Evolutionary conservation across 257 asterid species (phyloP).

Genomic region (Mentha longifolia): DNA sequence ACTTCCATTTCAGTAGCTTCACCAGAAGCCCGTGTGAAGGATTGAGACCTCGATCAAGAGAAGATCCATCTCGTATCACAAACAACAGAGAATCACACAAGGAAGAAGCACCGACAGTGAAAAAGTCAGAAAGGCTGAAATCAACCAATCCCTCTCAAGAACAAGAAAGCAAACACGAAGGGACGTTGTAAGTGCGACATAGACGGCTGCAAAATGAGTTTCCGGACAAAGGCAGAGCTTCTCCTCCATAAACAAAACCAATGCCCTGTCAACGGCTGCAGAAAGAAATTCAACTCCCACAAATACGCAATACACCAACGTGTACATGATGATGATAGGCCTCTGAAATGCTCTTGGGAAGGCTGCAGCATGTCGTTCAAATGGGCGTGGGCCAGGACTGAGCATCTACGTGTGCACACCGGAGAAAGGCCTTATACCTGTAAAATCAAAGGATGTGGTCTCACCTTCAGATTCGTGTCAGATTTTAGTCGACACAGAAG

Average conservation of each 20-base stretch:
- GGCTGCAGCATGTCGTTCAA: constrained; percentile 87
- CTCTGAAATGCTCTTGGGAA: constrained; percentile 83
- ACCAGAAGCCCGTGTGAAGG: constrained; percentile 92
- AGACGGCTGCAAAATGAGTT: constrained; percentile 72
- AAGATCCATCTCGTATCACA: constrained; percentile 29
- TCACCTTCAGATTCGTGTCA: constrained; percentile 85
- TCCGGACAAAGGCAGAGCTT: constrained; percentile 71
- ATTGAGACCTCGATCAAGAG: constrained; percentile 70
- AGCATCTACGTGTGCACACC: constrained; percentile 84
- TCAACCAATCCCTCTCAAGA: constrained; percentile 30
- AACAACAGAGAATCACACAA: constrained; percentile 32
- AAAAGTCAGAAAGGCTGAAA: constrained; percentile 40
- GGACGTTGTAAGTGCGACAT: constrained; percentile 59
- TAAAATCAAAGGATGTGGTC: constrained; percentile 78
- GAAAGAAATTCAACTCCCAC: constrained; percentile 82
- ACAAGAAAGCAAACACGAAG: constrained; percentile 41
- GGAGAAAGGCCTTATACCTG: constrained; percentile 83
- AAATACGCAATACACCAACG: constrained; percentile 78
- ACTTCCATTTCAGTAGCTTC: constrained; percentile 43
- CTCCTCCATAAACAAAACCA: constrained; percentile 64
- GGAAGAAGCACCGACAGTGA: constrained; percentile 26
- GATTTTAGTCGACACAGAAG: constrained; percentile 89
- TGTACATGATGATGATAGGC: constrained; percentile 82
- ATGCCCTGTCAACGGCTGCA: constrained; percentile 76
- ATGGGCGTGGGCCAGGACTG: constrained; percentile 99